Base-by-base conservation (phyloP, 2,329 filamentous ascomycete genomes). In the Berkeleyomyces rouxiae region DNA sequence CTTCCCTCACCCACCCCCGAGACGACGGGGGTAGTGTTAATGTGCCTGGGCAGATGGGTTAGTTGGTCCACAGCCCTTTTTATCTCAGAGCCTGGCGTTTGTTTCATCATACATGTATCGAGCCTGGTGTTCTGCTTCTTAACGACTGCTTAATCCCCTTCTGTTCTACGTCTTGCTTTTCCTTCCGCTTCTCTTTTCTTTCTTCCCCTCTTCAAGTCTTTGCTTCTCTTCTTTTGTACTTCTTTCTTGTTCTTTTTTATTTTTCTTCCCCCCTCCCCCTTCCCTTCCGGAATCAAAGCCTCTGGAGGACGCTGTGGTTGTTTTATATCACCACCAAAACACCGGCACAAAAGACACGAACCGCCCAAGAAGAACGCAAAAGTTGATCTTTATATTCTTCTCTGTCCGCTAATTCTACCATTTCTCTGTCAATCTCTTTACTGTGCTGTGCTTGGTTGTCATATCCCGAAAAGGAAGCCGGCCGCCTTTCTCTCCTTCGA, bases 181-280 rank as follows among this genome's bases (percentile, higher is more conserved):
- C 43, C 47, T 62, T 53, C n/a, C 63, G 44, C 47, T 46, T 33
- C 36, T 49, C n/a, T 49, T 46, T 46, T 47, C 58, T 61, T 49
- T 37, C 42, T 61, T 49, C 44, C 23, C 13, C 33, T 55, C 11
- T 33, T 43, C 49, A 53, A 53, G 49, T 44, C 16, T 55, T 43
- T 13, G 9, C 10, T 65, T 42, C 3, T 44, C 46, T 53, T 61
- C 39, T 55, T 39, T 61, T 63, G 53, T 49, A 7, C 61, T 55
- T 49, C 44, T 58, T 62, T 58, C 37, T 61, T 44, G 39, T 43
- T 53, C 63, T 66, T 57, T 36, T 55, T 44, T 58, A 47, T 44
- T 59, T 23, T 10, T 23, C 61, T 63, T 16, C 31, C 33, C 23
- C 23, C 23, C 23, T 23, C 23, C 23, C 23, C 23, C n/a, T n/a